Conservation (phyloP, 2,329 filamentous ascomycete species). For the Aspergillus ruber region DNA sequence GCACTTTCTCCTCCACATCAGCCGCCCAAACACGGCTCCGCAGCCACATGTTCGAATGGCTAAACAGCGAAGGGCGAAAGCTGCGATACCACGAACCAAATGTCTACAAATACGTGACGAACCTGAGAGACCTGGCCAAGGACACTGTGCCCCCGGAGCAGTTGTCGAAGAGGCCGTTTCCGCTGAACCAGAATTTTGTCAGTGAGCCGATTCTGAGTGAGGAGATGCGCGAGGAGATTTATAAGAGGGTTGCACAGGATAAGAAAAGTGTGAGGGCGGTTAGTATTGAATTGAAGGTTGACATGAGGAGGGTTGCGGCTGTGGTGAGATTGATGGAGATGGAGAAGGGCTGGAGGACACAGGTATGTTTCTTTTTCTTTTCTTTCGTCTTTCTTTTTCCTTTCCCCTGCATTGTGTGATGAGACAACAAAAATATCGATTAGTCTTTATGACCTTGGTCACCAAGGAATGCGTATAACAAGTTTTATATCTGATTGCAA, state of each 20-base stretch:
- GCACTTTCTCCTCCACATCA: slow-evolving; percentile 29
- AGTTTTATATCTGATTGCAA: slow-evolving; percentile 43
- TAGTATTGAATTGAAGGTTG: slow-evolving; percentile 69
- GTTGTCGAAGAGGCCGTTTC: slow-evolving; percentile 56
- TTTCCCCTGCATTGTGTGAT: slow-evolving; percentile 45
- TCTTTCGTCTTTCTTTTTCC: slow-evolving; percentile 2
- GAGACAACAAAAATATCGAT: slow-evolving; percentile 78
- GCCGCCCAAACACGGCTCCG: slow-evolving; percentile 44
- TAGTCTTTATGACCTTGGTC: slow-evolving; percentile 95
- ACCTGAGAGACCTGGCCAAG: slow-evolving; percentile 4
- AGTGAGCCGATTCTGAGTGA: slow-evolving; percentile 71
- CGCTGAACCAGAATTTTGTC: slow-evolving; percentile 63
- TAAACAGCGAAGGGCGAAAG: slow-evolving; percentile 36
- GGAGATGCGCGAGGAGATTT: slow-evolving; percentile 65
- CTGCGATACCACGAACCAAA: slow-evolving; percentile 28
- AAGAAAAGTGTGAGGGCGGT: slow-evolving; percentile 68
- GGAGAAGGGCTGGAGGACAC: slow-evolving; percentile 67
- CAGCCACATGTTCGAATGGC: slow-evolving; percentile 53
- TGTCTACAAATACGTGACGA: slow-evolving; percentile 24
- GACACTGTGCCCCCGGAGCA: not conserved
- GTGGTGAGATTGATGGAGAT: slow-evolving; percentile 80
- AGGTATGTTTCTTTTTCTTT: slow-evolving; percentile 56
- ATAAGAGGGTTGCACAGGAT: slow-evolving; percentile 57
- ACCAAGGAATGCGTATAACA: slow-evolving; percentile 52
- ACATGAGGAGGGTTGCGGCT: slow-evolving; percentile 76